Evolutionary conservation across 2,329 filamentous ascomycete species (phyloP).

Genomic region (Fusarium sp.): DNA sequence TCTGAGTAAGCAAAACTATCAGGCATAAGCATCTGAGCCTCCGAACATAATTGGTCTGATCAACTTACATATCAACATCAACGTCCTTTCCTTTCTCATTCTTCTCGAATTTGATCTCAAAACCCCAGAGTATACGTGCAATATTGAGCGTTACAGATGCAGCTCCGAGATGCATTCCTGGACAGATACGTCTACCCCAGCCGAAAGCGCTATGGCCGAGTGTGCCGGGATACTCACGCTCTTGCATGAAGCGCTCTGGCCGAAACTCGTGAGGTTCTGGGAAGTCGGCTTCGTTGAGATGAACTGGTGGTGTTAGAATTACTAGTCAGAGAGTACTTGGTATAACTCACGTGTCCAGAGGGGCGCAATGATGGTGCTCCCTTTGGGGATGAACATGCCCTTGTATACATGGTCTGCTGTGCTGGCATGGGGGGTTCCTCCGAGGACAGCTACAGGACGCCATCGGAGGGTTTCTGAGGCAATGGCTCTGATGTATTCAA

Average conservation of each 20-base stretch:
- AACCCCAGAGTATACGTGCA: slow-evolving; percentile 67
- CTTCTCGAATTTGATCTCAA: slow-evolving; percentile 55
- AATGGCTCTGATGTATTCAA: slow-evolving; percentile 56
- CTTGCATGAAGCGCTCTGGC: slow-evolving; percentile 54
- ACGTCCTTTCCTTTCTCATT: slow-evolving; percentile 50
- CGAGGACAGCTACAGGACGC: slow-evolving; percentile 58
- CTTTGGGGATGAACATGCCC: slow-evolving; percentile 61
- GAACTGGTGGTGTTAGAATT: slow-evolving; percentile 45
- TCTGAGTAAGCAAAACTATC: slow-evolving; percentile 58
- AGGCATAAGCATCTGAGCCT: neutral
- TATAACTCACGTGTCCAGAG: slow-evolving; percentile 58
- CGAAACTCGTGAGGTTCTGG: slow-evolving; percentile 57
- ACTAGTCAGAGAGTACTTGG: rapidly evolving
- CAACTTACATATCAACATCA: slow-evolving; percentile 57
- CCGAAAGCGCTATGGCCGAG: slow-evolving; percentile 58
- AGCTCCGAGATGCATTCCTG: slow-evolving; percentile 64
- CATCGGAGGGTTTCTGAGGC: slow-evolving; percentile 58
- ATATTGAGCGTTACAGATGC: slow-evolving; percentile 63
- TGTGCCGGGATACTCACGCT: slow-evolving; percentile 54
- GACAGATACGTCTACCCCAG: slow-evolving; percentile 58
- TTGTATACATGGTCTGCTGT: slow-evolving; percentile 57
- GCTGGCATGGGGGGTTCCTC: slow-evolving; percentile 62
- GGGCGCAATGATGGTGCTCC: slow-evolving; percentile 58
- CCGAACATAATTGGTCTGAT: rapidly evolving
- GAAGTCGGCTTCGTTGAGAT: slow-evolving; percentile 58